A percentile compares a stretch with the other conserved stretches of the same genome.
phyloP scores from a whole-genome alignment of 345 rosid genomes.

The Luvunga scandens region DNA sequence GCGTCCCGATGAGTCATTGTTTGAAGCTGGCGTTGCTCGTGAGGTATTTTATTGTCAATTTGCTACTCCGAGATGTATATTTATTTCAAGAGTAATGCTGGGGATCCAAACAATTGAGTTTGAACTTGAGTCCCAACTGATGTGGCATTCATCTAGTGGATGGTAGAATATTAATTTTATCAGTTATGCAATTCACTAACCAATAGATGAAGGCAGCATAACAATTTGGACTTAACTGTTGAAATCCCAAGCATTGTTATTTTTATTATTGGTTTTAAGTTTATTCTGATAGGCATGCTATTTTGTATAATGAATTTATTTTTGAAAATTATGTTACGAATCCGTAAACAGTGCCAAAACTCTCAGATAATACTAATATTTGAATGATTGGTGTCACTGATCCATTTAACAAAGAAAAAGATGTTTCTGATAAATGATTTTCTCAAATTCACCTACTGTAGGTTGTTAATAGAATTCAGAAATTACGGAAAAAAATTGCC shows the following conservation, averaged over 20 bases:
- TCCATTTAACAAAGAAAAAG: background rate
- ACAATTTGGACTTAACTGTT: no score
- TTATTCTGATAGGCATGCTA: background rate
- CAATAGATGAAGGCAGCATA: no score
- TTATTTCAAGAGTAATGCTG: no score
- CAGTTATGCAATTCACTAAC: no score
- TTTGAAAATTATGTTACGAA: background rate
- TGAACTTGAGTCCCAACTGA: no score
- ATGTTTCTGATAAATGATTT: constrained; percentile 20
- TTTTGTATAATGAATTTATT: background rate
- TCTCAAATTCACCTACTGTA: constrained; percentile 28
- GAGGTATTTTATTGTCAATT: constrained; percentile 50
- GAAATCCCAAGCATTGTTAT: no score
- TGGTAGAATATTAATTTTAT: no score
- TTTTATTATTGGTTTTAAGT: background rate
- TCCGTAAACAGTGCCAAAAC: background rate
- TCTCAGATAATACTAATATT: background rate
- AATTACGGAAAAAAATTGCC: constrained; percentile 74
- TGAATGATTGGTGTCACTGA: background rate
- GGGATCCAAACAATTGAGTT: no score
- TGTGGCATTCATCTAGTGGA: no score
- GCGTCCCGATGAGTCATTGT: constrained; percentile 81
- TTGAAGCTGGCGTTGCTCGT: constrained; percentile 88
- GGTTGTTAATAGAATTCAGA: constrained; percentile 93
- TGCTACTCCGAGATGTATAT: background rate